A percentile compares a stretch with the other conserved stretches of the same genome.
These are phyloP conservation scores for Evernia prunastri DNA, from an alignment of 495 filamentous ascomycete genomes.

Conservation along the genomic window DNA sequence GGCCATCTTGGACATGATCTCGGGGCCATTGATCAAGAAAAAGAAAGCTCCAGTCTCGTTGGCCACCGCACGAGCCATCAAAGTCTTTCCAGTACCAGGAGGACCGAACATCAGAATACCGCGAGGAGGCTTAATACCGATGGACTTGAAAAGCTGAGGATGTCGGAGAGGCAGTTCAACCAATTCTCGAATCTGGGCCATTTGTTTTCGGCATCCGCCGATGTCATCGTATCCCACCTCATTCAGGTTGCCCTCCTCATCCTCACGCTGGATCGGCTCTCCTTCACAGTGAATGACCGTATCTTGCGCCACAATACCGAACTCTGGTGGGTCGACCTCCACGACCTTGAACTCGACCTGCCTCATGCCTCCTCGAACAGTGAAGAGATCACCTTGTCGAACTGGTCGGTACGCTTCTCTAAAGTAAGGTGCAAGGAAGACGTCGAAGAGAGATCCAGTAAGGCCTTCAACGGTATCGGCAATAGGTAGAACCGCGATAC, in stretches of 20 bases:
- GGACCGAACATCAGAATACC: conserved; percentile 97
- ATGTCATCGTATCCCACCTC: conserved; percentile 99
- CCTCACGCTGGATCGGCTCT: conserved; percentile 95
- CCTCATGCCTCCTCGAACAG: conserved; percentile 93
- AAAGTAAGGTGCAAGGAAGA: conserved; percentile 99
- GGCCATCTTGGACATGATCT: conserved; percentile 99
- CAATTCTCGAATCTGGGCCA: conserved; percentile 98
- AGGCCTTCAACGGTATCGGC: conserved; percentile 97
- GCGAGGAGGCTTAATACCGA: conserved; percentile 98
- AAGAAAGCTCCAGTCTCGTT: conserved; percentile 99
- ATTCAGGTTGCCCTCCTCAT: conserved; percentile 97
- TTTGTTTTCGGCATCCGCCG: conserved; percentile 98
- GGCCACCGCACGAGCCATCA: conserved; percentile 97
- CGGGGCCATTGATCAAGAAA: conserved; percentile 97
- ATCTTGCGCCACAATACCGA: conserved; percentile 96
- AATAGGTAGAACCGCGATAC: conserved; percentile 96
- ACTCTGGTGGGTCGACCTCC: conserved; percentile 96
- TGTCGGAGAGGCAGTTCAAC: conserved; percentile 94
- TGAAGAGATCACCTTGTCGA: conserved; percentile 94
- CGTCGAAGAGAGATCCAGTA: conserved; percentile 95
- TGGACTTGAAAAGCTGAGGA: conserved; percentile 98
- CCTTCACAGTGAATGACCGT: conserved; percentile 99
- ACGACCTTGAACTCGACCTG: conserved; percentile 99
- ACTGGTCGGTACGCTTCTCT: conserved; percentile 97
- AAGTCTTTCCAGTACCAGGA: conserved; percentile 96